phyloP scores from a whole-genome alignment of 2,329 filamentous ascomycete species.

The Diaporthe capsici region DNA sequence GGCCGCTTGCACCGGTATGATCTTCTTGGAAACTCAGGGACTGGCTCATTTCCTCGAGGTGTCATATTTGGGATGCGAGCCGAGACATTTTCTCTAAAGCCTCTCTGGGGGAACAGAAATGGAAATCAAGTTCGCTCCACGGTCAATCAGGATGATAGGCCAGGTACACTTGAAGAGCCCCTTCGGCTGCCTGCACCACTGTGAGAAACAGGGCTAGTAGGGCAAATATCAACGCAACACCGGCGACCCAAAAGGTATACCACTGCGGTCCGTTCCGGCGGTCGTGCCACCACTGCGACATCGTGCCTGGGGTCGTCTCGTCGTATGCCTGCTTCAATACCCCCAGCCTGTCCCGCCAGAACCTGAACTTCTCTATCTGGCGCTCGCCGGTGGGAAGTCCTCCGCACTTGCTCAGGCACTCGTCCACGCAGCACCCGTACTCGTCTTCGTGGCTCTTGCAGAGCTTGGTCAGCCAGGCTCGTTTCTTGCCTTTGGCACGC shows the following conservation, averaged over 20 bases:
- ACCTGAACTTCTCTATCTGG: conserved; percentile 51
- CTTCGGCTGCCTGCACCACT: conserved; percentile 56
- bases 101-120: not conserved
- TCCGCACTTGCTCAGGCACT: conserved; percentile 46
- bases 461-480: too few relatives aligned
- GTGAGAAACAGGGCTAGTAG: conserved; percentile 54
- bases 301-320: conserved; percentile 51
- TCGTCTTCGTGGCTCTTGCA: not conserved
- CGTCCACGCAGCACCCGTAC: conserved; percentile 45
- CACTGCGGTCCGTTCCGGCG: not conserved
- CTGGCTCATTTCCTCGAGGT: not conserved
- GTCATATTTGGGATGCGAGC: too few relatives aligned
- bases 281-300: conserved; percentile 52
- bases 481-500: too few relatives aligned
- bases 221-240: not conserved
- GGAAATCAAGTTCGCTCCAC: not conserved
- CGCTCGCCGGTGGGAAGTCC: conserved; percentile 51
- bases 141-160: not conserved
- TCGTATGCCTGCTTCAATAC: conserved; percentile 59
- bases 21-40: not conserved
- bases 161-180: conserved; percentile 56
- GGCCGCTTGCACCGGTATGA: not conserved
- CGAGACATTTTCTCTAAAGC: too few relatives aligned
- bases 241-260: conserved; percentile 3
- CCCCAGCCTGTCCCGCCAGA: conserved; percentile 59